Evolutionary conservation across 345 rosid genomes (phyloP).

Genomic region (Microcos paniculata): DNA sequence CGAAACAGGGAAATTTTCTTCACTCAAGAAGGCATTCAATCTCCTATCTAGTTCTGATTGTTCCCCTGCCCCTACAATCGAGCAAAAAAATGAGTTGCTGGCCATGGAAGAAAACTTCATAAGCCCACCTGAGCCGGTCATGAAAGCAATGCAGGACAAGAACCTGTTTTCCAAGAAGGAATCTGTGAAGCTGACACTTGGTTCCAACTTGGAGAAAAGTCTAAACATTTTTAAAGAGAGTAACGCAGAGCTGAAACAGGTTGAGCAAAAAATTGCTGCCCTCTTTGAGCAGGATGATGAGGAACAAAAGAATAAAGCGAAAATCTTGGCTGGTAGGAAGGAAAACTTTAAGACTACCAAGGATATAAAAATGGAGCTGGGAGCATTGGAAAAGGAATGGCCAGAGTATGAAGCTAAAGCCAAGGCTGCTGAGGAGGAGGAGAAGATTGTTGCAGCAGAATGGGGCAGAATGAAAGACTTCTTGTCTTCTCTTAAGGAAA

Average conservation of each 20-base stretch:
- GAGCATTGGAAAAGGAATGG: too few species aligned
- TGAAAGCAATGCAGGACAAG: neutral
- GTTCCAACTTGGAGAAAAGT: neutral
- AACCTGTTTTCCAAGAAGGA: neutral
- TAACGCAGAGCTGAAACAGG: neutral
- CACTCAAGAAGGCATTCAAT: neutral
- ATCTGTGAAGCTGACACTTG: neutral
- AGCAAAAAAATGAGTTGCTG: neutral
- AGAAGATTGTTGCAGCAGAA: neutral
- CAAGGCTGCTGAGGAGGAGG: slow-evolving; percentile 7
- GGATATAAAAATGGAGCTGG: too few species aligned
- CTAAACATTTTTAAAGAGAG: neutral
- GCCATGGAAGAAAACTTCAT: neutral
- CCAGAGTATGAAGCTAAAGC: neutral
- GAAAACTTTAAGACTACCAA: too few species aligned
- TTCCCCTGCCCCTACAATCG: neutral
- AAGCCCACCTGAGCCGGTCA: neutral
- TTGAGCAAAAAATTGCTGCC: neutral
- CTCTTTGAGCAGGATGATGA: neutral
- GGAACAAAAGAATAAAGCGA: neutral
- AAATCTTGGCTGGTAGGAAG: neutral
- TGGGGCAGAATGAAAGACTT: slow-evolving; percentile 7
- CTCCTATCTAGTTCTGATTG: neutral
- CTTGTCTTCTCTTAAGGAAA: neutral
- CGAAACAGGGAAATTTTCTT: neutral